Conservation (phyloP, 2,329 filamentous ascomycete genomes). For the Venturia nashicola region DNA sequence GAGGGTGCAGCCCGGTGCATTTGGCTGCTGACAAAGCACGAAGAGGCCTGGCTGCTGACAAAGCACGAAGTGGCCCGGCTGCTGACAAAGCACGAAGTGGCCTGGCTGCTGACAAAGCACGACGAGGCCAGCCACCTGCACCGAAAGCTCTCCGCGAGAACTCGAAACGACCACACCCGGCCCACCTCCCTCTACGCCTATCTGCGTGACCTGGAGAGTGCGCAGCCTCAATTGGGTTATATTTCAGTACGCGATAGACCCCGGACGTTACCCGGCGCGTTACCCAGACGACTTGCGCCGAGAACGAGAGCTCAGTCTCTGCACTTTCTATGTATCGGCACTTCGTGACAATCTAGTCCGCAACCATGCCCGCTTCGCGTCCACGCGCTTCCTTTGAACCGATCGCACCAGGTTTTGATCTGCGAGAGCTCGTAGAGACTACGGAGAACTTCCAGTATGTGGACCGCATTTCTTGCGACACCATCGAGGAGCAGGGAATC, state of each 20-base stretch:
- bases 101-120: not conserved
- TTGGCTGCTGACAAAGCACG: too few species aligned
- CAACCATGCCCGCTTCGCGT: slow-evolving; percentile 62
- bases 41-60: too few species aligned
- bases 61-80: too few species aligned
- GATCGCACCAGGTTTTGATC: slow-evolving; percentile 72
- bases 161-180: not conserved
- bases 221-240: not conserved
- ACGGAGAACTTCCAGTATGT: slow-evolving; percentile 82
- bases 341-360: not conserved
- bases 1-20: too few species aligned
- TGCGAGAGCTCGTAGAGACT: slow-evolving; percentile 60
- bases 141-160: not conserved
- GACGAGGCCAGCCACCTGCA: not conserved
- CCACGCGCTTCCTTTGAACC: slow-evolving; percentile 86
- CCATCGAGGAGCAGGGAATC: slow-evolving; percentile 64
- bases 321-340: not conserved
- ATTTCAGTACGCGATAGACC: not conserved
- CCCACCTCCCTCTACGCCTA: not conserved
- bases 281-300: not conserved
- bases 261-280: not conserved
- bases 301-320: not conserved
- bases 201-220: not conserved
- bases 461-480: slow-evolving; percentile 63
- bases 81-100: too few species aligned